phyloP scores from a whole-genome alignment of 2,329 filamentous ascomycete genomes.

The Exserohilum turcica region DNA sequence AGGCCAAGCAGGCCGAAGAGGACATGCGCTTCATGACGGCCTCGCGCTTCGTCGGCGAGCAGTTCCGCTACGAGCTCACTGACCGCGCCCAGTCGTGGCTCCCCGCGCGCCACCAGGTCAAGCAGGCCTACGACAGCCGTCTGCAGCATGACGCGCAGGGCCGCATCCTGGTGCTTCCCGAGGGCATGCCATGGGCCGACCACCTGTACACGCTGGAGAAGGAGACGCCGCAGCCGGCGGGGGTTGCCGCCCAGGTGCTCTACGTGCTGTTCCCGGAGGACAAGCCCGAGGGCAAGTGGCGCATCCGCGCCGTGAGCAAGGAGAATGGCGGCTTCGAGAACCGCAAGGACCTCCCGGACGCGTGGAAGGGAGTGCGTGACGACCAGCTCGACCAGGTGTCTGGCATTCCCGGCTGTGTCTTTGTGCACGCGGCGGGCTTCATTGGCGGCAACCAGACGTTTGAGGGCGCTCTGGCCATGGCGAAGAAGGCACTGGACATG shows the following conservation, averaged over 20 bases:
- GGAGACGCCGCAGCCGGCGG: constrained; percentile 49
- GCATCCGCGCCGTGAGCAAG: constrained; percentile 88
- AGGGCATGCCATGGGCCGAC: constrained; percentile 92
- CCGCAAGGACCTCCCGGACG: constrained; percentile 85
- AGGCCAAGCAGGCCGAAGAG: constrained; percentile 69
- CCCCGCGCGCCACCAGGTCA: constrained; percentile 80
- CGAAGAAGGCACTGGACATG: constrained; percentile 69
- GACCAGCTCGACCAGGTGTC: constrained; percentile 76
- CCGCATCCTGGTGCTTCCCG: constrained; percentile 76
- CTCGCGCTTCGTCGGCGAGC: constrained; percentile 82
- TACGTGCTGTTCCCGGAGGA: constrained; percentile 93
- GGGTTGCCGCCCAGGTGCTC: constrained; percentile 64
- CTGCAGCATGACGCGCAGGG: constrained; percentile 72
- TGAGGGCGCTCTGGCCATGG: constrained; percentile 86
- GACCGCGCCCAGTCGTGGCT: constrained; percentile 81
- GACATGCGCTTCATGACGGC: constrained; percentile 80
- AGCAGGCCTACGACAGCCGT: constrained; percentile 73
- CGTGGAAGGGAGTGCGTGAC: constrained; percentile 90
- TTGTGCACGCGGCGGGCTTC: constrained; percentile 93
- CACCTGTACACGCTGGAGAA: constrained; percentile 89
- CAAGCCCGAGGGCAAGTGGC: constrained; percentile 79
- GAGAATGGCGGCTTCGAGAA: constrained; percentile 87
- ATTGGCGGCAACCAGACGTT: constrained; percentile 94
- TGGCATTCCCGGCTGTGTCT: constrained; percentile 76
- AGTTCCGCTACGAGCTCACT: constrained; percentile 81